A percentile compares a stretch with the other conserved stretches of the same genome.
phyloP scores from a whole-genome alignment of 108 stramenopile species.

The Ochromonas danica region DNA sequence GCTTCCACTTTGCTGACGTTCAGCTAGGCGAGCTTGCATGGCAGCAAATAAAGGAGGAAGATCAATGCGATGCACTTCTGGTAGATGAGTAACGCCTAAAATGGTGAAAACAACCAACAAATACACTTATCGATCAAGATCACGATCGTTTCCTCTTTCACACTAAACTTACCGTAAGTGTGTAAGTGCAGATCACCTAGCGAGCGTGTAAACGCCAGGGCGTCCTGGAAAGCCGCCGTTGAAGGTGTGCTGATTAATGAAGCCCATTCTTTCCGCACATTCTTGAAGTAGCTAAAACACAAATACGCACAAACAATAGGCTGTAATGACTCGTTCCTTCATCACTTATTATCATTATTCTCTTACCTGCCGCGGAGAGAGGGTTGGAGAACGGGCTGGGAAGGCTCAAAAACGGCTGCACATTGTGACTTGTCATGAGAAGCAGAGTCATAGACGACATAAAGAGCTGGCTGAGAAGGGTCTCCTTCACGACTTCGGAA shows the following conservation, averaged over 20 bases:
- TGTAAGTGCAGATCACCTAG: slow-evolving; percentile 61
- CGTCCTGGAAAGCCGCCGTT: slow-evolving; percentile 57
- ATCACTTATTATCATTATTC: neutral
- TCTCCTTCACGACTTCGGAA: slow-evolving; percentile 7
- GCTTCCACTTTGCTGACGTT: neutral
- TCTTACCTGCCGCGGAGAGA: neutral
- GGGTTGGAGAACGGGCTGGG: neutral
- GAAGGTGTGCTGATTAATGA: slow-evolving; percentile 58
- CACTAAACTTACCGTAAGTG: slow-evolving; percentile 40
- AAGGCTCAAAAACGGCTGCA: slow-evolving; percentile 46
- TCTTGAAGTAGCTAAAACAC: slow-evolving; percentile 54
- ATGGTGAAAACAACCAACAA: too few relatives aligned
- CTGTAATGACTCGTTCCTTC: neutral
- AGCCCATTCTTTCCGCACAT: slow-evolving; percentile 61
- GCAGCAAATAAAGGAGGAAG: neutral
- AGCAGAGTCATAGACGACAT: slow-evolving; percentile 61
- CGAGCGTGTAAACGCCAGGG: slow-evolving; percentile 61
- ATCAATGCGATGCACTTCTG: slow-evolving; percentile 46
- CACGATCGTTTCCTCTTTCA: too few relatives aligned
- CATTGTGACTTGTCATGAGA: slow-evolving; percentile 54
- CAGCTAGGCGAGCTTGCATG: neutral
- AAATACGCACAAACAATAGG: neutral
- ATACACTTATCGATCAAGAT: too few relatives aligned
- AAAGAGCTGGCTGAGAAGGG: slow-evolving; percentile 44
- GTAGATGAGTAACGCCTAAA: slow-evolving; percentile 53